These are phyloP conservation scores for Stagonosporopsis vannaccii DNA, from an alignment of 2,329 filamentous ascomycete species.

Conservation along the genomic window DNA sequence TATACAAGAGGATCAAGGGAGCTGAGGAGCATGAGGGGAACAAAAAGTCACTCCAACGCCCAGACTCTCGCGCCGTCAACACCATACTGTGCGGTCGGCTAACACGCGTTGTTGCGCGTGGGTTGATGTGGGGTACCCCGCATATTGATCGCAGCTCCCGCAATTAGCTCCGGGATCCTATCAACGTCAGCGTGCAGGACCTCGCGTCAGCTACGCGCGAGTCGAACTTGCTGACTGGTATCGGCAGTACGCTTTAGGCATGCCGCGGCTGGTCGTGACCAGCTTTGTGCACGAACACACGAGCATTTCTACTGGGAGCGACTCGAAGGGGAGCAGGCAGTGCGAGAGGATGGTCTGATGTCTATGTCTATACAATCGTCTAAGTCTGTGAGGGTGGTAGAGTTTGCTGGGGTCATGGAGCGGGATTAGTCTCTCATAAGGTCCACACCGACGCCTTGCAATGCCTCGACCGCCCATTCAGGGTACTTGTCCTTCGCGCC, in stretches of 20 bases:
- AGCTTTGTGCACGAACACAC: no score
- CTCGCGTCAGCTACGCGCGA: background rate
- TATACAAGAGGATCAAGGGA: background rate
- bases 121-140: conserved; percentile 14
- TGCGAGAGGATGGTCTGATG: background rate
- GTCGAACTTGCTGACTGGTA: conserved; percentile 2
- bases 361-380: background rate
- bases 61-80: background rate
- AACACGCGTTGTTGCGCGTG: background rate
- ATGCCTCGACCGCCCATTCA: conserved; percentile 81
- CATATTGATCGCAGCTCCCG: conserved; percentile 1
- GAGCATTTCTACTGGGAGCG: no score
- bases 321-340: background rate
- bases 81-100: background rate
- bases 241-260: background rate
- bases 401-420: no score
- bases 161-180: background rate
- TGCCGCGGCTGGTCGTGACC: background rate
- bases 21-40: background rate
- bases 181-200: background rate
- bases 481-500: conserved; percentile 72
- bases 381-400: background rate
- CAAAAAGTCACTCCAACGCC: background rate
- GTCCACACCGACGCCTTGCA: conserved; percentile 76
- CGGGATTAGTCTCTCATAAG: conserved; percentile 29